Percentiles rank a stretch among this genome's conserved stretches.
Conservation (phyloP, 148 eudicot genomes). For the Polygonum maritimum region DNA sequence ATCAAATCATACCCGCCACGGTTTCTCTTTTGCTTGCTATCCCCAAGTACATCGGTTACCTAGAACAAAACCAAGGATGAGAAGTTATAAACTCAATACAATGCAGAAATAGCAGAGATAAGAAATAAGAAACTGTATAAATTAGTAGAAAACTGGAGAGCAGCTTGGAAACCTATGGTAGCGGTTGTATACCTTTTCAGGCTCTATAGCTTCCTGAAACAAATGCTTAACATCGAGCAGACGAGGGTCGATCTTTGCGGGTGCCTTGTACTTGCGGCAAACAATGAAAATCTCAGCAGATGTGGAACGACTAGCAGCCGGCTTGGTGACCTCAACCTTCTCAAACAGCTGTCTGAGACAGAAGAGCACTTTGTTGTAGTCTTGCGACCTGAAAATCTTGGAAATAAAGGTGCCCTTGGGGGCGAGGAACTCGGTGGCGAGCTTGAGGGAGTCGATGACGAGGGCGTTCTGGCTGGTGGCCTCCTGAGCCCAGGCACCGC, state of each 20-base stretch:
- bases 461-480: slow-evolving; percentile 83
- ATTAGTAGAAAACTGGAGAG: not conserved
- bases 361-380: slow-evolving; percentile 81
- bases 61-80: slow-evolving; percentile 10
- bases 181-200: slow-evolving; percentile 46
- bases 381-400: slow-evolving; percentile 98
- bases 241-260: slow-evolving; percentile 93
- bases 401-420: slow-evolving; percentile 85
- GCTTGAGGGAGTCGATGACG: slow-evolving; percentile 81
- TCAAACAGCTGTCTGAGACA: slow-evolving; percentile 97
- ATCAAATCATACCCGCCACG: slow-evolving; percentile 66
- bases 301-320: slow-evolving; percentile 80
- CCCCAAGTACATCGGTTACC: slow-evolving; percentile 64
- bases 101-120: not conserved
- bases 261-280: slow-evolving; percentile 79
- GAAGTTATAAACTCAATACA: not conserved
- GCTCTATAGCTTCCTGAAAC: slow-evolving; percentile 68
- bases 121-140: not conserved
- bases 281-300: slow-evolving; percentile 90
- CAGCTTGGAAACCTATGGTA: not conserved
- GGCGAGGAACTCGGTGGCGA: slow-evolving; percentile 74
- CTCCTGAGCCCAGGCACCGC: slow-evolving; percentile 96
- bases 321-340: slow-evolving; percentile 89
- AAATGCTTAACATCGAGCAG: slow-evolving; percentile 85
- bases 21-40: slow-evolving; percentile 61